Evolutionary conservation across 805 yeast species (phyloP), one percentile per base, ranked within the genome.

Genomic region (Naumovozyma dairenensis): DNA sequence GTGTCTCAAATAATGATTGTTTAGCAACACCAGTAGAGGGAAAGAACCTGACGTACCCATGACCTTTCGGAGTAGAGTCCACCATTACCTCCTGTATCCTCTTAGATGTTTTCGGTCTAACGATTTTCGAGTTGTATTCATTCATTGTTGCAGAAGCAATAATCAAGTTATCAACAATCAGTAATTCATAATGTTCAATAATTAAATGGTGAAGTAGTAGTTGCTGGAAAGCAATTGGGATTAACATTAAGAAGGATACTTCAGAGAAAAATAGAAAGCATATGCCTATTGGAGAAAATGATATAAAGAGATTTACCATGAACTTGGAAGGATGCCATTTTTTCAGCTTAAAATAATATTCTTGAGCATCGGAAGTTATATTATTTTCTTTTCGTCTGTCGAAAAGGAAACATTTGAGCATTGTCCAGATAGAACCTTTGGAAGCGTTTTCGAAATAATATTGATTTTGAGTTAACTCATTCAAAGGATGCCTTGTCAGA

Each of bases 271-370:
- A 56, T 34, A 74, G 54, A n/a, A 69, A 55, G 3, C 66, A 34
- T 6, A 72, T 42, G 31, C 66, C 69, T 7, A 74, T 49, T 0
- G 93, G 92, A 6, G 83, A 75, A 41, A 74, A 75, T 1, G 71
- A 54, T 2, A 72, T 61, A 19, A 71, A 64, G 2, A 80, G 44
- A 31, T 62, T 57, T 5, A 79, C 59, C 21, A 66, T 66, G 49
- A 78, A 76, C 41, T 63, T 63, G 0, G 79, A 67, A 0, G 89
- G 89, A 28, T 65, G 62, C 93, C 93, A 81, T 32, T 79, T 69
- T 14, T 57, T 59, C 27, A 81, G 51, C 37, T 72, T 69, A 73
- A 80, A 79, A 21, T 67, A 66, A 15, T 59, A 59, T 19, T 61
- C 59, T 20, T 61, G 47, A 16, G 39, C 41, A 2, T 26, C 31